Evolutionary conservation across 2,329 filamentous ascomycete species (phyloP).

Genomic region (Geosmithia putterillii): DNA sequence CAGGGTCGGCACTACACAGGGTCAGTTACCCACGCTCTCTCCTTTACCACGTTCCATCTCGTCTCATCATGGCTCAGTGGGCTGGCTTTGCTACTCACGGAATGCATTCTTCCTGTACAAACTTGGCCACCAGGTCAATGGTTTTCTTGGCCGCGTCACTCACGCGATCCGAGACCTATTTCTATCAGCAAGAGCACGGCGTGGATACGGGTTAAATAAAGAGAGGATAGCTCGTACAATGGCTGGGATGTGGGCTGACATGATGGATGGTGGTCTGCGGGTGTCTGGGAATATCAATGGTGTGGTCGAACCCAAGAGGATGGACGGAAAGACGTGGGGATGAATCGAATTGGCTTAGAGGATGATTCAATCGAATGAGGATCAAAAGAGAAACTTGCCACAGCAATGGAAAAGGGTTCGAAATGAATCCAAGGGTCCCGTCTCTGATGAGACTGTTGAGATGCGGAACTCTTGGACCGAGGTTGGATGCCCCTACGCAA

Average conservation of each 20-base stretch:
- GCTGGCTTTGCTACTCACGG: constrained; percentile 36
- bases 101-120: constrained; percentile 92
- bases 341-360: not conserved
- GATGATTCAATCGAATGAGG: no score
- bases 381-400: no score
- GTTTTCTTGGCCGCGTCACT: constrained; percentile 77
- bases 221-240: constrained; percentile 20
- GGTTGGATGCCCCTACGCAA: no score
- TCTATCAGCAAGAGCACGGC: constrained; percentile 4
- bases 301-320: not conserved
- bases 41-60: not conserved
- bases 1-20: constrained; percentile 53
- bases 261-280: constrained; percentile 7
- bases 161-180: constrained; percentile 44
- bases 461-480: not conserved
- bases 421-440: no score
- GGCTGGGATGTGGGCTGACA: constrained; percentile 32
- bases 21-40: no score
- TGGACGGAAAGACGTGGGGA: not conserved
- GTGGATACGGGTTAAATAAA: not conserved
- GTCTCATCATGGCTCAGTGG: not conserved
- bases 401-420: no score
- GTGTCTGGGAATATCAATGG: not conserved
- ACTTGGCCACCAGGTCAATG: constrained; percentile 81
- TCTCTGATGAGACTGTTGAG: no score